These are phyloP conservation scores for Sordariomycetes sp. DNA, from an alignment of 2,329 filamentous ascomycete species.

Conservation along the genomic window DNA sequence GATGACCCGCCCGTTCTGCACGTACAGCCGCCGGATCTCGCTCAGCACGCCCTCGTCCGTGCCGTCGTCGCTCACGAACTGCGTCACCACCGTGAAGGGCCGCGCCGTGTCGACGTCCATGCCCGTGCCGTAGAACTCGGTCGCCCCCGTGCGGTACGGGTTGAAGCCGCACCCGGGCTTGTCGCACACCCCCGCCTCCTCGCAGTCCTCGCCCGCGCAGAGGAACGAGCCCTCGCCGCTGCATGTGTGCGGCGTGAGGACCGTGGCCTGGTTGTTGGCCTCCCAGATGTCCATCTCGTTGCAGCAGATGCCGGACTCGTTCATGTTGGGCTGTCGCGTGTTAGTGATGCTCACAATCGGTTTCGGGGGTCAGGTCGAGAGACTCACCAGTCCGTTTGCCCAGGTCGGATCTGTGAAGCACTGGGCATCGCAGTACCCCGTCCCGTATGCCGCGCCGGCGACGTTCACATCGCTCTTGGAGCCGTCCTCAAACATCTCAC, in stretches of 20 bases:
- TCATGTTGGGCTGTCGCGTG: constrained; percentile 23
- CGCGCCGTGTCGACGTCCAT: constrained; percentile 21
- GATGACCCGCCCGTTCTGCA: constrained; percentile 36
- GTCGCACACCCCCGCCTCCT: constrained; percentile 26
- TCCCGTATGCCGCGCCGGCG: constrained; percentile 49
- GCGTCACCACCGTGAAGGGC: constrained; percentile 35
- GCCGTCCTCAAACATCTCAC: constrained; percentile 45
- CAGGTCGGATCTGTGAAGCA: constrained; percentile 32
- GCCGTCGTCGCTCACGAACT: constrained; percentile 29
- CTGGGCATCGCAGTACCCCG: constrained; percentile 54
- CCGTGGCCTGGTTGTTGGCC: constrained; percentile 33
- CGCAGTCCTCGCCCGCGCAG: constrained; percentile 30
- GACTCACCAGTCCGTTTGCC: constrained; percentile 34
- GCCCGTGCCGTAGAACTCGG: constrained; percentile 18
- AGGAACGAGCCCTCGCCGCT: constrained; percentile 28
- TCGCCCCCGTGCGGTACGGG: constrained; percentile 20
- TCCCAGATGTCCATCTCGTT: constrained; percentile 48
- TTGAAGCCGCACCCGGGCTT: constrained; percentile 32
- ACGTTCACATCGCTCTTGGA: constrained; percentile 41
- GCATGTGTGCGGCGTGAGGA: constrained; percentile 38
- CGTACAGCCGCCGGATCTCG: constrained; percentile 36
- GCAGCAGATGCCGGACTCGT: constrained; percentile 35
- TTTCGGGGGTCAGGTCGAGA: background rate
- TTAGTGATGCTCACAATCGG: background rate
- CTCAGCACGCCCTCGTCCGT: constrained; percentile 20